Percentiles rank a stretch among this genome's conserved stretches.
These are phyloP conservation scores for Vitis hybrid DNA, from an alignment of 177 flowering plant species.

Conservation along the genomic window DNA sequence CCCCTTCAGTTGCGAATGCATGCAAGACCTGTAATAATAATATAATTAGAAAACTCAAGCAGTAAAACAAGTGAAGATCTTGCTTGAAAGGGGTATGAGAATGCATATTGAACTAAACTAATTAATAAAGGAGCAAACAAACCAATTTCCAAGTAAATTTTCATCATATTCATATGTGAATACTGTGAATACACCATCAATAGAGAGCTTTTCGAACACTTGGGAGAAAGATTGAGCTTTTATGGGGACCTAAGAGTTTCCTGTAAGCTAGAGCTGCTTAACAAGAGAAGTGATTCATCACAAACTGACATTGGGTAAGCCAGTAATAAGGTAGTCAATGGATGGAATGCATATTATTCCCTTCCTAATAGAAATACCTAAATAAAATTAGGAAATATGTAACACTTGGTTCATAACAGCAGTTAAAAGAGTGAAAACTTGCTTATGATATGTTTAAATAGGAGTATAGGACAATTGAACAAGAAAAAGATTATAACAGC, in stretches of 20 bases:
- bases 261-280: background rate
- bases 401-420: background rate
- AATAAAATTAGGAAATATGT: background rate
- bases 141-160: background rate
- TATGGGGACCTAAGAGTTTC: background rate
- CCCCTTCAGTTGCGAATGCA: constrained; percentile 98
- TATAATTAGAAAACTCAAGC: background rate
- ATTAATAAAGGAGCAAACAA: background rate
- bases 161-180: no score
- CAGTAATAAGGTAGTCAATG: background rate
- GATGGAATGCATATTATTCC: background rate
- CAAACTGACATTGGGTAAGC: background rate
- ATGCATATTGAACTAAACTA: background rate
- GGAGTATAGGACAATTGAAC: background rate
- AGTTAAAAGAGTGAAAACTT: background rate
- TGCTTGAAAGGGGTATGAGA: background rate
- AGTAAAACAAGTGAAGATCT: background rate
- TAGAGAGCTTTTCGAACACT: no score
- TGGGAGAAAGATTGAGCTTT: no score
- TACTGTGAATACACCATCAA: no score
- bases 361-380: background rate
- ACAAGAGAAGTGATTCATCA: background rate
- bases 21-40: constrained; percentile 78
- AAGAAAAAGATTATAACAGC: background rate
- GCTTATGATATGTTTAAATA: background rate